These are phyloP conservation scores for Cubamyces sp. DNA, from an alignment of 768 basidiomycete species.

Conservation along the genomic window DNA sequence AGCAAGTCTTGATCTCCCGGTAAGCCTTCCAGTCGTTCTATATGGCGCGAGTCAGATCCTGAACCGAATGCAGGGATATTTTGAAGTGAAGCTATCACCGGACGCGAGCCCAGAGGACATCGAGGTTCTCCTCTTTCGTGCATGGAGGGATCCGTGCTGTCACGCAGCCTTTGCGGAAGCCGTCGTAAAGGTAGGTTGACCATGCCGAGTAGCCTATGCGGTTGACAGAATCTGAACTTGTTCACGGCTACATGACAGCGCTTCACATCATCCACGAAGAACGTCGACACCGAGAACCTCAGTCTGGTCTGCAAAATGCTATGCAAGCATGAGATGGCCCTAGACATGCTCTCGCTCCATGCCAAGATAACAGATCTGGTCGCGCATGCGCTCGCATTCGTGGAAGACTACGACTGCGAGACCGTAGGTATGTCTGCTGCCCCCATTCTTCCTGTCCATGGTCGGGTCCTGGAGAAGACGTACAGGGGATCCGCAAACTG, in stretches of 20 bases:
- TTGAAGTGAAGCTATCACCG: conserved; percentile 59
- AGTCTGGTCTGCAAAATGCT: conserved; percentile 73
- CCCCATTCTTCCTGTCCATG: background rate
- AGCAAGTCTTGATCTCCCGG: conserved; percentile 60
- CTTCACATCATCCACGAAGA: conserved; percentile 53
- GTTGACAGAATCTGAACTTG: background rate
- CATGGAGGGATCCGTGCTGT: conserved; percentile 58
- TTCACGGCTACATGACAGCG: conserved; percentile 44
- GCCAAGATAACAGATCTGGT: conserved; percentile 66
- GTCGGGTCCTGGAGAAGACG: background rate
- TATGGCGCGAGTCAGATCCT: conserved; percentile 4
- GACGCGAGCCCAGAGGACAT: conserved; percentile 51
- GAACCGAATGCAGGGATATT: conserved; percentile 46
- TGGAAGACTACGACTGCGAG: conserved; percentile 79
- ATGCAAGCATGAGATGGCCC: conserved; percentile 55
- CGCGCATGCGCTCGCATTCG: conserved; percentile 59
- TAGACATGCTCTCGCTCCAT: conserved; percentile 76
- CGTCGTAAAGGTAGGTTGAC: conserved; percentile 55
- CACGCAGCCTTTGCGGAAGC: conserved; percentile 63
- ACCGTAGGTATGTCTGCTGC: conserved; percentile 63
- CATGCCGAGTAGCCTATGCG: background rate
- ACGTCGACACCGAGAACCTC: conserved; percentile 68
- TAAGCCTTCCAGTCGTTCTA: conserved; percentile 33
- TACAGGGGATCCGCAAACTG: conserved; percentile 82
- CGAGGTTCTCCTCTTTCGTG: conserved; percentile 38